A percentile compares a stretch with the other conserved stretches of the same genome.
These are phyloP conservation scores for Yamadazyma trypodendri DNA, from an alignment of 1,139 yeast genomes.

Conservation along the genomic window DNA sequence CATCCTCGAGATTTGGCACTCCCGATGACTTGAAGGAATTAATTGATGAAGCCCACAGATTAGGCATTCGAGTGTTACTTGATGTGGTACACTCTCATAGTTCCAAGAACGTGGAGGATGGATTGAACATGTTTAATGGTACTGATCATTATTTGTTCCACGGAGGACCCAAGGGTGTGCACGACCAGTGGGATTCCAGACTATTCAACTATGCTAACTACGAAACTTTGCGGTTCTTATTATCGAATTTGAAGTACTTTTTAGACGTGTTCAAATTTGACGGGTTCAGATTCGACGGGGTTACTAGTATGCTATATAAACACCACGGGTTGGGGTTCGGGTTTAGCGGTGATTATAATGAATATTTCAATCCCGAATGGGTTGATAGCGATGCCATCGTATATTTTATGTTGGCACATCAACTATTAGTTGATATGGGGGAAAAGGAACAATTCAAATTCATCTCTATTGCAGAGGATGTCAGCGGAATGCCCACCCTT, in stretches of 20 bases:
- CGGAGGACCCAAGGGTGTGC: constrained; percentile 79
- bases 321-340: constrained; percentile 93
- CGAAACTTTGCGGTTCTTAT: constrained; percentile 83
- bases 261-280: constrained; percentile 84
- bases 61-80: constrained; percentile 81
- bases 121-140: constrained; percentile 91
- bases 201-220: constrained; percentile 87
- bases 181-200: constrained; percentile 93
- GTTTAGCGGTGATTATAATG: constrained; percentile 90
- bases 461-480: constrained; percentile 92
- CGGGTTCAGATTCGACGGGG: constrained; percentile 97
- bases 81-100: constrained; percentile 97
- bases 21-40: constrained; percentile 93
- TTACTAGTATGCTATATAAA: constrained; percentile 84
- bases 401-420: constrained; percentile 86
- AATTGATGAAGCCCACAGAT: constrained; percentile 85
- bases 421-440: constrained; percentile 58
- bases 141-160: constrained; percentile 95
- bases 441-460: constrained; percentile 46
- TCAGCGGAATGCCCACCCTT: constrained; percentile 94
- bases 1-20: constrained; percentile 85
- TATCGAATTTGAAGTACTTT: constrained; percentile 85
- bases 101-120: constrained; percentile 91
- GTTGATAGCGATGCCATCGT: constrained; percentile 87
- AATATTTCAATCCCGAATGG: constrained; percentile 76